These are phyloP conservation scores for Ogataea haglerorum DNA, from an alignment of 805 yeast species.

Conservation along the genomic window DNA sequence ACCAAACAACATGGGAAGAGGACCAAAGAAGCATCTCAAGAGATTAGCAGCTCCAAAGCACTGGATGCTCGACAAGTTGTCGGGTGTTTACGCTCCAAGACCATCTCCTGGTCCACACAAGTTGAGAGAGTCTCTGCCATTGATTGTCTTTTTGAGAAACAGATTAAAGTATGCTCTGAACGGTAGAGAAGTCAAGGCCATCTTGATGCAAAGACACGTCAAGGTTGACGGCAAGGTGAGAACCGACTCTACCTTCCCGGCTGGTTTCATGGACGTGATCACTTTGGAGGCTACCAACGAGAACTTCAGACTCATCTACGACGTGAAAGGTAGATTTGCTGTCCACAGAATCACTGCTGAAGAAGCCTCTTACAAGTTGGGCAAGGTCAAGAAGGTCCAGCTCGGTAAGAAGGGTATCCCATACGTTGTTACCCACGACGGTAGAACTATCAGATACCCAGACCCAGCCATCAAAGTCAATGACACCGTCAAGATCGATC, in stretches of 20 bases:
- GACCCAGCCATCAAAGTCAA: conserved; percentile 95
- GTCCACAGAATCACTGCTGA: conserved; percentile 99
- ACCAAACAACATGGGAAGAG: conserved; percentile 63
- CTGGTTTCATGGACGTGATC: conserved; percentile 99
- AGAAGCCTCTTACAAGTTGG: conserved; percentile 98
- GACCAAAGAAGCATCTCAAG: conserved; percentile 97
- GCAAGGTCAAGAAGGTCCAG: conserved; percentile 96
- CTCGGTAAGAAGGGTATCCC: conserved; percentile 98
- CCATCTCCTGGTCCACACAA: conserved; percentile 99
- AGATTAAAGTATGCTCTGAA: conserved; percentile 97
- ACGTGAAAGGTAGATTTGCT: conserved; percentile 98
- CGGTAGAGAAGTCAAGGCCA: conserved; percentile 98
- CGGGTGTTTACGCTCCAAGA: conserved; percentile 99
- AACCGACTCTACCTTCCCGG: conserved; percentile 98
- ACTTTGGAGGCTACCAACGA: conserved; percentile 97
- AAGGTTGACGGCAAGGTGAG: conserved; percentile 99
- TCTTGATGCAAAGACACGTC: conserved; percentile 96
- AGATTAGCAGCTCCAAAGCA: conserved; percentile 99
- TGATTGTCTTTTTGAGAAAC: conserved; percentile 95
- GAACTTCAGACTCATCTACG: conserved; percentile 98
- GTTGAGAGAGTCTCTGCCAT: conserved; percentile 96
- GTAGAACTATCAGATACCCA: conserved; percentile 99
- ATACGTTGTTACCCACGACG: conserved; percentile 98
- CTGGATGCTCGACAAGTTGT: conserved; percentile 99
- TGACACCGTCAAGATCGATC: conserved; percentile 96